Evolutionary conservation across 306 rosid species (phyloP), one percentile per base, ranked within the genome.

Genomic region (Quercus bicolor): DNA sequence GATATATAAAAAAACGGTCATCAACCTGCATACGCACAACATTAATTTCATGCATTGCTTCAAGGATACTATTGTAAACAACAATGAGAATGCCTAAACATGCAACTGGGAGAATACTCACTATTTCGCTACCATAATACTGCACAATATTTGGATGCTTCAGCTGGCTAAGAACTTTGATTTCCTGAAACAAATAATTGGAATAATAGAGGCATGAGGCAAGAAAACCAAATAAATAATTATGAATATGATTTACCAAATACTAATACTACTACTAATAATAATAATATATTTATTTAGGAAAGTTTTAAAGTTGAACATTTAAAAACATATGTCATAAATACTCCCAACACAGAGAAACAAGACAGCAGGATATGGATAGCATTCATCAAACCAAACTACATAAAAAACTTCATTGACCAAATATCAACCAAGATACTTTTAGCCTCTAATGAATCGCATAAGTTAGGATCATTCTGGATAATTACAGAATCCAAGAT

Each of bases 121-220:
- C 99, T 82, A 87, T 85, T 85, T 96, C 96, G 74, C 99, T 89
- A 60, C 99, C 99, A 74, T 84, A 93, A 77, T 96, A 96, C 88
- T 93, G 98, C 81, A 93, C 99, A 75, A 96, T 93, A 80, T 96
- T 96, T 62, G 87, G 94, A 88, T 96, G 99, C 82, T 91, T 85
- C 72, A 93, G 87, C 37, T 93, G 86, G 81, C 99, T 91, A 56
- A 96, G 99, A 82, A 93, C 86, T 75, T 89, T 90, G 83, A 96
- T 96, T 86, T 96, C 99, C 99, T 95, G 91, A 53, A 71, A 84
- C 72, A 40, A 68, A 48, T 18, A 13, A 48, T 5, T 48, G 55
- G 59, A 20, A 71, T 34, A 68, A 78, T 40, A 81, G 79, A 85
- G 74, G 65, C 40, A 24, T 70, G 51, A 56, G 75, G 60, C 51